These are phyloP conservation scores for Schizophyllum amplum DNA, from an alignment of 1,284 basidiomycete genomes.

Conservation along the genomic window DNA sequence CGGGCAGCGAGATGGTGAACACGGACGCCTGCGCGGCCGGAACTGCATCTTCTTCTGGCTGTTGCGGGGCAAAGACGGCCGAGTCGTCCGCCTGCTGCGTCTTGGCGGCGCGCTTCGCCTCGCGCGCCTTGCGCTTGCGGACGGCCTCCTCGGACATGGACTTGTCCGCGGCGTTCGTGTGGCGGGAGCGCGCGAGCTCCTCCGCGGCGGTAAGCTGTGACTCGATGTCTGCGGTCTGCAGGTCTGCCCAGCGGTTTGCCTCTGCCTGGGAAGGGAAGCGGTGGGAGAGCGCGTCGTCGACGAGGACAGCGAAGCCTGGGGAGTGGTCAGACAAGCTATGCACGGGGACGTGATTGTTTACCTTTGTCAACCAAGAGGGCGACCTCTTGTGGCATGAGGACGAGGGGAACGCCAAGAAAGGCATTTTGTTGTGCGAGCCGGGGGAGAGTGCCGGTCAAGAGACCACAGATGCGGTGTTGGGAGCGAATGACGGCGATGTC, in stretches of 20 bases:
- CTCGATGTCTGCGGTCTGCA: slow-evolving; percentile 24
- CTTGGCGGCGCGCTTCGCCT: slow-evolving; percentile 38
- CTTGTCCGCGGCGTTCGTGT: slow-evolving; percentile 20
- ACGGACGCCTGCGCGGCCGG: slow-evolving; percentile 14
- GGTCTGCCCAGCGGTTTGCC: slow-evolving; percentile 45
- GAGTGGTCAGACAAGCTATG: slow-evolving; percentile 1
- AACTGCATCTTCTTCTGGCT: slow-evolving; percentile 6
- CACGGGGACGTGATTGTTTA: slow-evolving; percentile 23
- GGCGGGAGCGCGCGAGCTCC: background rate
- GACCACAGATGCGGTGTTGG: slow-evolving; percentile 76
- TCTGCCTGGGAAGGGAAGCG: slow-evolving; percentile 42
- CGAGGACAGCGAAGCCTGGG: slow-evolving; percentile 67
- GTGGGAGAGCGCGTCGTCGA: slow-evolving; percentile 68
- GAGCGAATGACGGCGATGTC: slow-evolving; percentile 76
- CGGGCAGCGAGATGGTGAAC: slow-evolving; percentile 55
- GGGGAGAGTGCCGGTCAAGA: slow-evolving; percentile 86
- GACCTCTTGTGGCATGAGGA: slow-evolving; percentile 89
- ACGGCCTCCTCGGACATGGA: slow-evolving; percentile 55
- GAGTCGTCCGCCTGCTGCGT: slow-evolving; percentile 29
- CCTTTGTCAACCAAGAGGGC: slow-evolving; percentile 79
- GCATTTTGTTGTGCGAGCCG: slow-evolving; percentile 95
- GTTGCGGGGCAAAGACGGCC: slow-evolving; percentile 10
- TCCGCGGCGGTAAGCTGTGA: background rate
- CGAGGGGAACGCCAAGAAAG: slow-evolving; percentile 86
- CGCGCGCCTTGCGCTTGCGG: slow-evolving; percentile 62